Evolutionary conservation across 768 basidiomycete species (phyloP).

Genomic region (Tricholoma hemisulphureum): DNA sequence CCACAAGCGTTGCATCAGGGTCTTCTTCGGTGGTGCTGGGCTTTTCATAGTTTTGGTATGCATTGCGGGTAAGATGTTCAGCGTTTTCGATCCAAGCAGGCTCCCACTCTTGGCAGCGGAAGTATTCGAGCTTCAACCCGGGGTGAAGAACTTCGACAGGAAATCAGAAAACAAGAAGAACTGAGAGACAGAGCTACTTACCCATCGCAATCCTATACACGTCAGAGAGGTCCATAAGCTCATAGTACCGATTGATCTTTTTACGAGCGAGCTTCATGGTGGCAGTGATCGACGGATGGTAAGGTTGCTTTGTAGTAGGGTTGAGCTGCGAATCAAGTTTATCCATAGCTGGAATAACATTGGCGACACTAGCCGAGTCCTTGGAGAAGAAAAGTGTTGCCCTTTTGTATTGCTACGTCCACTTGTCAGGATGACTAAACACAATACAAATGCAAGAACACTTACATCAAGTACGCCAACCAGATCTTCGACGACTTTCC

Average conservation of each 20-base stretch:
- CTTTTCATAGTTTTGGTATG: too few species aligned
- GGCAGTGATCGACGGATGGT: slow-evolving; percentile 12
- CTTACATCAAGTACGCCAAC: slow-evolving; percentile 24
- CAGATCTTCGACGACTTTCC: slow-evolving; percentile 28
- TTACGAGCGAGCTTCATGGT: slow-evolving; percentile 19
- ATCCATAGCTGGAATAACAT: slow-evolving; percentile 40
- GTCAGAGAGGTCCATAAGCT: slow-evolving; percentile 19
- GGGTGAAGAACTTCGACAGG: too few species aligned
- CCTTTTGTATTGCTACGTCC: slow-evolving; percentile 22
- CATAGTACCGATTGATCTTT: slow-evolving; percentile 29
- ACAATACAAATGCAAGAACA: too few species aligned
- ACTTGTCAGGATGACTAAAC: neutral
- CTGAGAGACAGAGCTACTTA: too few species aligned
- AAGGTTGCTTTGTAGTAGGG: slow-evolving; percentile 1
- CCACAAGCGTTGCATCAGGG: too few species aligned
- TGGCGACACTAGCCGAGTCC: slow-evolving; percentile 19
- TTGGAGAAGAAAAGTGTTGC: slow-evolving; percentile 30
- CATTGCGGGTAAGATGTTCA: too few species aligned
- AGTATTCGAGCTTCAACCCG: too few species aligned
- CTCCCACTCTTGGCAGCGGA: too few species aligned
- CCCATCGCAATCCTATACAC: slow-evolving; percentile 28
- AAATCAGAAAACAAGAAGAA: too few species aligned
- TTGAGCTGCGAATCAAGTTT: slow-evolving; percentile 21
- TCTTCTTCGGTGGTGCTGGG: too few species aligned
- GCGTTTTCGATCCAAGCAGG: too few species aligned